Evolutionary conservation across 192 early-diverging fungal species (phyloP), one percentile per base, ranked within the genome.

Genomic region (Backusella tuberculispora): DNA sequence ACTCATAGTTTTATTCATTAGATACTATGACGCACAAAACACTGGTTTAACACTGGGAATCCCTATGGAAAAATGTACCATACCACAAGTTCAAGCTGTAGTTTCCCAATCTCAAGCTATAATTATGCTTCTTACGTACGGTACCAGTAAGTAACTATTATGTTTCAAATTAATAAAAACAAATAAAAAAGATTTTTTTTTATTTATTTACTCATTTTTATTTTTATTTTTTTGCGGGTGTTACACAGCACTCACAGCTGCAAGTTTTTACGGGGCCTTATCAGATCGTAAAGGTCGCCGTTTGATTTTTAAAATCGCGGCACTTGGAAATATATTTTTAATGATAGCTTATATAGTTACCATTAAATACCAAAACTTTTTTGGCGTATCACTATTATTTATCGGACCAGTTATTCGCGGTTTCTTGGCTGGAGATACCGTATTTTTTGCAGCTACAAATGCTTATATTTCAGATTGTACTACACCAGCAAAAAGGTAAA

Each of bases 391-490:
- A 0, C 38, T 78, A 5, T 47, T 83, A 5, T 77, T 74, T 63
- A 43, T 83, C 40, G 74, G 66, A 9, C 81, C 81, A 0, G 37
- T 83, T 1, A 9, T 79, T 8, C 74, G 66, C 2, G 81, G 81
- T 6, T 42, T 83, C 0, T 15, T 79, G 29, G 77, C 71, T 13
- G 78, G 81, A 46, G 74, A 75, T 21, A 64, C 29, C 15, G 70
- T 73, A 0, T n/a, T 74, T 4, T 47, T 76, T 12, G 73, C 81
- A 24, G 63, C 76, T 5, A 74, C 72, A 34, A 74, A 83, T 21
- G 77, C 81, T 2, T 83, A 83, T 43, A 70, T 83, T 17, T 74
- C 81, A 3, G 81, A 83, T 71, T 76, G 67, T 46, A 83, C 81
- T 6, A 60, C 63, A 34, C 66, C 74, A 42, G 26, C 42, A 26